phyloP scores from a whole-genome alignment of 257 asterid genomes.

The Nicotiana obtusifolia region DNA sequence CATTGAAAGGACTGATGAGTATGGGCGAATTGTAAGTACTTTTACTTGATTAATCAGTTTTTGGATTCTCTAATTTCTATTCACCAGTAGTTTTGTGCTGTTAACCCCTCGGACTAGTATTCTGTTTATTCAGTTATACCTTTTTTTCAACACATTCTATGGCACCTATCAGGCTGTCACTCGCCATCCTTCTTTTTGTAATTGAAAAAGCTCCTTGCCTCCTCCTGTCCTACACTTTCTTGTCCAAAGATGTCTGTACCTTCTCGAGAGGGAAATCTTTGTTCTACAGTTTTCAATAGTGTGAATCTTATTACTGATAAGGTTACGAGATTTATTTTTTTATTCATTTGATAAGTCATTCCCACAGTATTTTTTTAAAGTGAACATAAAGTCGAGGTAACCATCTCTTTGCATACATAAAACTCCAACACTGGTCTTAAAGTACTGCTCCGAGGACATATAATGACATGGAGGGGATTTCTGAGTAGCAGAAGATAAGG shows the following conservation, averaged over 20 bases:
- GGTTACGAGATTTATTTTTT: not conserved
- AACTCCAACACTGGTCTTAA: not conserved
- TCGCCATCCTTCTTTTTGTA: not conserved
- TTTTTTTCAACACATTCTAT: not conserved
- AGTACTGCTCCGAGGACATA: not conserved
- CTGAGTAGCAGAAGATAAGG: not conserved
- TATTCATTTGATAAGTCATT: not conserved
- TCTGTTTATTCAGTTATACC: not conserved
- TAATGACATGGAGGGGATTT: not conserved
- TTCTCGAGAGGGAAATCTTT: not conserved
- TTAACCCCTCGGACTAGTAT: not conserved
- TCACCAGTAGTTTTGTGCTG: not conserved
- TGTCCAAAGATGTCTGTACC: not conserved
- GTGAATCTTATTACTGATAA: not conserved
- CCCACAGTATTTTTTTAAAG: not conserved
- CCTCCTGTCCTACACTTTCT: not conserved
- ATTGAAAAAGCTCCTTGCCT: not conserved
- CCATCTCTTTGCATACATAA: not conserved
- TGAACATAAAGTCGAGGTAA: not conserved
- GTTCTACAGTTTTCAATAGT: not conserved
- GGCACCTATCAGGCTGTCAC: not conserved
- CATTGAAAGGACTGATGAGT: slow-evolving; percentile 92
- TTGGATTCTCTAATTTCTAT: slow-evolving; percentile 6
- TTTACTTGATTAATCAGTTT: slow-evolving; percentile 2
- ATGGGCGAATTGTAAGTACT: slow-evolving; percentile 82